Evolutionary conservation across 768 basidiomycete genomes (phyloP), one percentile per base, ranked within the genome.

Genomic region (Hemileccinum rubropunctum): DNA sequence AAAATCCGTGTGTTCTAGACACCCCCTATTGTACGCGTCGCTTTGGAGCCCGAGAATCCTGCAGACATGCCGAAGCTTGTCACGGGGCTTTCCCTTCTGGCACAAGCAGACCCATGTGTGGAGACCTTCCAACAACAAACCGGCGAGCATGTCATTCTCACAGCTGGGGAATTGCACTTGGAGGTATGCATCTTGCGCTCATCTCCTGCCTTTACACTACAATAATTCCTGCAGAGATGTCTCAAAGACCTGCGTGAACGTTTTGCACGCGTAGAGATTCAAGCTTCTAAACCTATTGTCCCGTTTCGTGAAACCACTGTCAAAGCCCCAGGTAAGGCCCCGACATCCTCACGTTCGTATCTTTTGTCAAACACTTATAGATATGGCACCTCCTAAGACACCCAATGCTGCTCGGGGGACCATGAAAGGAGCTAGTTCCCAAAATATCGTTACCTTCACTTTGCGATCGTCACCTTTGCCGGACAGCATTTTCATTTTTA

Each of bases 71-170:
- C 83, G 1, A 93, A 91, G 64, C 76, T 99, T 20, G 78, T 98
- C 39, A 78, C 77, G 33, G 97, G 97, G 1, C 73, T 99, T 47
- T 89, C 88, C 56, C 74, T 98, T 12, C 81, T 99, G 30, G 88
- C 86, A 57, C 95, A 98, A 64, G 87, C 94, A 4, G 97, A 98
- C 71, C 95, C 97, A 1, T 98, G 94, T 56, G 95, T 95, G 4
- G 93, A 98, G 64, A 95, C 91, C 0, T 94, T 98, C 66, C 94
- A 98, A 58, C 97, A 98, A 68, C 83, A 91, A 60, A 97, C 95
- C 0, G 97, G 97, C 28, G 97, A 99, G 66, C 88, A 97, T 66
- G 97, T 99, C 48, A 97, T 99, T 55, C 70, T 98, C 52, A 91
- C 91, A 3, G 97, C 97, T 1, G 97, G 97, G 28, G 95, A 98